Percentiles rank a stretch among this genome's conserved stretches.
These are phyloP conservation scores for Neodidymelliopsis sp. DNA, from an alignment of 2,329 filamentous ascomycete species.

Conservation along the genomic window DNA sequence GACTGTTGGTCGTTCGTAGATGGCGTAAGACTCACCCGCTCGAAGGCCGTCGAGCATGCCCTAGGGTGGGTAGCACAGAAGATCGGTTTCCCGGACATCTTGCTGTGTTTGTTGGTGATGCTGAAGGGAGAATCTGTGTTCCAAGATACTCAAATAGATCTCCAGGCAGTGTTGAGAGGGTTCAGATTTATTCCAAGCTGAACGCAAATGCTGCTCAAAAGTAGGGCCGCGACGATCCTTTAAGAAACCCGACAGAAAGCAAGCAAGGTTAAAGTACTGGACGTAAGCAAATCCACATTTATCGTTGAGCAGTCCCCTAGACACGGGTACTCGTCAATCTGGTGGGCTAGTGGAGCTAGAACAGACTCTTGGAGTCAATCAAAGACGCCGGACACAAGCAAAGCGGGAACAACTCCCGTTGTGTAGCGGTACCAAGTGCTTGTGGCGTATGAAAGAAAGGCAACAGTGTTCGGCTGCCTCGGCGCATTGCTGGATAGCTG, in stretches of 20 bases:
- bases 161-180: conserved; percentile 10
- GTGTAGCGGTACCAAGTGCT: conserved; percentile 11
- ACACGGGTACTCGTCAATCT: conserved; percentile 24
- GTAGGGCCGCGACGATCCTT: conserved; percentile 35
- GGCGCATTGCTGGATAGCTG: conserved; percentile 8
- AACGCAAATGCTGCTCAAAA: conserved; percentile 29
- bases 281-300: conserved; percentile 39
- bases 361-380: conserved; percentile 20
- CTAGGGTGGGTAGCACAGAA: conserved; percentile 94
- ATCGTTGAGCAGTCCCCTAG: conserved; percentile 28
- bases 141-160: conserved; percentile 29
- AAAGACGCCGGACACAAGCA: conserved; percentile 12
- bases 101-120: conserved; percentile 22
- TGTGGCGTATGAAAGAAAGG: conserved; percentile 16
- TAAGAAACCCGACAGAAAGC: conserved; percentile 23
- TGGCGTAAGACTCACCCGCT: conserved; percentile 69
- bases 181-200: conserved; percentile 42
- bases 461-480: conserved; percentile 13
- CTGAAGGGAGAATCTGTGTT: conserved; percentile 29
- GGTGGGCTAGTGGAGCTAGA: conserved; percentile 28
- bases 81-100: conserved; percentile 80
- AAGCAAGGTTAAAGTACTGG: conserved; percentile 15
- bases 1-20: background rate
- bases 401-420: conserved; percentile 14
- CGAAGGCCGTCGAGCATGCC: conserved; percentile 96